Evolutionary conservation across 257 asterid species (phyloP).

Genomic region (Solanum dulcamara): DNA sequence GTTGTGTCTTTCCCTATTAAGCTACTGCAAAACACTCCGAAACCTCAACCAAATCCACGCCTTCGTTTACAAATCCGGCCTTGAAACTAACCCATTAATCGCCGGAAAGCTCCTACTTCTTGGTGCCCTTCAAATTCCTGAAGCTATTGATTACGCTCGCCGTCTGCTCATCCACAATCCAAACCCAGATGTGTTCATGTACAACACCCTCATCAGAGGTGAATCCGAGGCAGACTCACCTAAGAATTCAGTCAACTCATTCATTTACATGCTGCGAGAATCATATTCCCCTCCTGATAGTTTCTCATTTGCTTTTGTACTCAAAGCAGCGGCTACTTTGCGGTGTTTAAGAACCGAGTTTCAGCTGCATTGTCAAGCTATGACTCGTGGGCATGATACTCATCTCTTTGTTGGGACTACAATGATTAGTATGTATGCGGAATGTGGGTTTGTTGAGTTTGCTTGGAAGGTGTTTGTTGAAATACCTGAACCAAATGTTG

Average conservation of each 20-base stretch:
- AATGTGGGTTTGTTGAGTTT: conserved; percentile 37
- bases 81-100: conserved; percentile 45
- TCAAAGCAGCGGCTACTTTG: conserved; percentile 66
- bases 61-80: conserved; percentile 35
- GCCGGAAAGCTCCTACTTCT: conserved; percentile 65
- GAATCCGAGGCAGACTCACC: conserved; percentile 53
- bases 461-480: conserved; percentile 53
- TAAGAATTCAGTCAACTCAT: conserved; percentile 25
- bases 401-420: conserved; percentile 78
- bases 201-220: conserved; percentile 81
- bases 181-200: conserved; percentile 73
- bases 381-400: conserved; percentile 41
- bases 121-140: conserved; percentile 46
- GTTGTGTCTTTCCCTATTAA: conserved; percentile 29
- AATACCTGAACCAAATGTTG: conserved; percentile 60
- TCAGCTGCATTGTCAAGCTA: conserved; percentile 66
- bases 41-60: conserved; percentile 61
- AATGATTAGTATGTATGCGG: conserved; percentile 72
- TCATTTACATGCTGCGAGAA: conserved; percentile 35
- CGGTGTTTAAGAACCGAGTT: conserved; percentile 33
- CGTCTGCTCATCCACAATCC: conserved; percentile 34
- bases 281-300: conserved; percentile 39
- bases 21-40: conserved; percentile 42
- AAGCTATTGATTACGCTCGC: conserved; percentile 44
- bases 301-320: conserved; percentile 61